These are phyloP conservation scores for Neofusicoccum kwambonambiense DNA, from an alignment of 2,329 filamentous ascomycete genomes.

Conservation along the genomic window DNA sequence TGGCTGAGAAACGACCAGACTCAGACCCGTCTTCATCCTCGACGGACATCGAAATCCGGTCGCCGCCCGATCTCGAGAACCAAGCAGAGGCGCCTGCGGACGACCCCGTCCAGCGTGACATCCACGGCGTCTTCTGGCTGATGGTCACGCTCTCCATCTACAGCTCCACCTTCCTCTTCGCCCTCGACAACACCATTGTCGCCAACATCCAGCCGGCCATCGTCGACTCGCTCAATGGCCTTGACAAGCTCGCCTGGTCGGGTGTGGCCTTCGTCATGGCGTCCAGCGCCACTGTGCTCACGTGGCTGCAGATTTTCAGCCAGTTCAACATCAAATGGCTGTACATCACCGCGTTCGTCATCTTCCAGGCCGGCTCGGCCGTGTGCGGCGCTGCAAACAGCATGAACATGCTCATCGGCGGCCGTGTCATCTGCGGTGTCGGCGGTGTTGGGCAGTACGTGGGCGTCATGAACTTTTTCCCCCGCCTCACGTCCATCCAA, in stretches of 20 bases:
- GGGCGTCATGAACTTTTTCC: constrained; percentile 23
- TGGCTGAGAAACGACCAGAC: too few species aligned
- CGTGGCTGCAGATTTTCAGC: constrained; percentile 23
- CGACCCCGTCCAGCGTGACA: too few species aligned
- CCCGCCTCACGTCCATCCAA: constrained; percentile 28
- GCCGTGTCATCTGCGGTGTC: constrained; percentile 46
- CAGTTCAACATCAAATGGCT: background rate
- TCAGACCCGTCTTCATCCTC: too few species aligned
- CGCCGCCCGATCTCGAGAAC: too few species aligned
- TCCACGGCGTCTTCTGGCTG: background rate
- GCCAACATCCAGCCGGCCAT: constrained; percentile 32
- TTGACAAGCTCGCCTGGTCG: too few species aligned
- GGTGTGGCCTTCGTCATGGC: too few species aligned
- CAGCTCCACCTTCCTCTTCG: constrained; percentile 20
- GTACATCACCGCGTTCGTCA: constrained; percentile 3
- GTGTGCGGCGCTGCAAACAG: constrained; percentile 34
- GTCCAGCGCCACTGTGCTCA: constrained; percentile 25
- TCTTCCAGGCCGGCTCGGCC: constrained; percentile 34
- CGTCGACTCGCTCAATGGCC: constrained; percentile 24
- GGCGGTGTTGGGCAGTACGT: constrained; percentile 48
- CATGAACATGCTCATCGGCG: constrained; percentile 37
- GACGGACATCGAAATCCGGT: too few species aligned
- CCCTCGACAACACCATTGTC: constrained; percentile 28
- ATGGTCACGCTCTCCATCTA: background rate
- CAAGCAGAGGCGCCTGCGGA: too few species aligned